phyloP scores from a whole-genome alignment of 2,329 filamentous ascomycete species.

The Aspergillus thermomutatus region DNA sequence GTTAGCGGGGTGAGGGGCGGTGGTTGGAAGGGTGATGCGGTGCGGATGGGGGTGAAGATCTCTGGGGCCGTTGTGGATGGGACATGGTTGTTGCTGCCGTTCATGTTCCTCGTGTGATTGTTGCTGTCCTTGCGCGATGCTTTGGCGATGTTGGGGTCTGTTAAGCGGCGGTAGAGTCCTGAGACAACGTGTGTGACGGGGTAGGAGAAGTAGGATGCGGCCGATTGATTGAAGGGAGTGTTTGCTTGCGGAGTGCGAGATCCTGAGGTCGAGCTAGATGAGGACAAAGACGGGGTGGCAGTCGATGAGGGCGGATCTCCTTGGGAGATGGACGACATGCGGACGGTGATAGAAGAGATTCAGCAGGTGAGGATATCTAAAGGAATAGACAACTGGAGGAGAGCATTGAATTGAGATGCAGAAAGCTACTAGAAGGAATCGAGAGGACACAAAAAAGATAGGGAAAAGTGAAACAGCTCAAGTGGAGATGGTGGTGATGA shows the following conservation, averaged over 20 bases:
- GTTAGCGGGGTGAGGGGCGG: too few species aligned
- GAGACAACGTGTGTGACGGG: conserved; percentile 54
- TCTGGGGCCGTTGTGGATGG: conserved; percentile 39
- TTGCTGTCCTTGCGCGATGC: background rate
- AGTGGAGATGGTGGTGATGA: background rate
- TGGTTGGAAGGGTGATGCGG: conserved; percentile 75
- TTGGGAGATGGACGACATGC: conserved; percentile 23
- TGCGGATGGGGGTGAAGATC: conserved; percentile 53
- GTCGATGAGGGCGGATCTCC: conserved; percentile 12
- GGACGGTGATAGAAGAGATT: conserved; percentile 8
- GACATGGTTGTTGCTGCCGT: conserved; percentile 10
- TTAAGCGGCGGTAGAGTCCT: conserved; percentile 66
- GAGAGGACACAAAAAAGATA: background rate
- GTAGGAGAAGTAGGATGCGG: conserved; percentile 49
- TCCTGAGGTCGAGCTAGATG: background rate
- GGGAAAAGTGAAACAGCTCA: background rate
- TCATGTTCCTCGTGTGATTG: conserved; percentile 18
- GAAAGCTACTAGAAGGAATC: background rate
- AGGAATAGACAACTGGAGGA: background rate
- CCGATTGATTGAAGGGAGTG: conserved; percentile 30
- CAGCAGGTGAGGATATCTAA: background rate
- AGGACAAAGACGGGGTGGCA: conserved; percentile 7
- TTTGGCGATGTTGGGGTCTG: conserved; percentile 34
- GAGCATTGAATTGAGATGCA: background rate
- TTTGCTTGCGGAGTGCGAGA: conserved; percentile 2